Evolutionary conservation across 108 stramenopile species (phyloP).

Genomic region (Pelagomonas calceolata): DNA sequence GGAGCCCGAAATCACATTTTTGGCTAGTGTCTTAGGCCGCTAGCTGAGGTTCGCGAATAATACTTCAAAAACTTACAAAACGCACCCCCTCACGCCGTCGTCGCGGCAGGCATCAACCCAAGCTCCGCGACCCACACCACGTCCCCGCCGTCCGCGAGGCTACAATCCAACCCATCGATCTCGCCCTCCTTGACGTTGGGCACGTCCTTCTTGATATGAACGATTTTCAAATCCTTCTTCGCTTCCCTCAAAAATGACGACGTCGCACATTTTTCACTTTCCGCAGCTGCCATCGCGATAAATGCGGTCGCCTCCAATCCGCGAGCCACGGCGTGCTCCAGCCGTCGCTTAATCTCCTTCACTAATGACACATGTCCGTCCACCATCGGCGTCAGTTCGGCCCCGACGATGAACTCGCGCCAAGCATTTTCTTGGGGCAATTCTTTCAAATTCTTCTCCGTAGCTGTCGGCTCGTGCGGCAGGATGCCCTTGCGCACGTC

Average conservation of each 20-base stretch:
- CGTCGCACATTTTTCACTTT: neutral
- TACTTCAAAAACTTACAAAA: too few species aligned
- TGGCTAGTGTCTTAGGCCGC: too few species aligned
- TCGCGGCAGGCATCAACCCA: too few species aligned
- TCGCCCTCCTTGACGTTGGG: neutral
- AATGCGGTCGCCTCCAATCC: neutral
- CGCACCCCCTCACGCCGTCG: too few species aligned
- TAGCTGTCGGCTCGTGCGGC: too few species aligned
- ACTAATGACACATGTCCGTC: neutral
- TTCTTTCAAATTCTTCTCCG: too few species aligned
- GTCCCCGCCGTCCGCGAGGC: neutral
- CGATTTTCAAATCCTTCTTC: neutral
- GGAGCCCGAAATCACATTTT: too few species aligned
- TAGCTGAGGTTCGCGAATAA: too few species aligned
- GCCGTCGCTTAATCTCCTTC: neutral
- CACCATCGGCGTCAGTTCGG: neutral
- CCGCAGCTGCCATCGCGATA: neutral
- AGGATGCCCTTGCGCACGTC: too few species aligned
- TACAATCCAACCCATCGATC: neutral
- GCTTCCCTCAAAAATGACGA: neutral
- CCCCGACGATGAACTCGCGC: neutral
- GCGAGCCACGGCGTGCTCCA: neutral
- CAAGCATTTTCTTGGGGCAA: too few species aligned
- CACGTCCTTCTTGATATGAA: neutral
- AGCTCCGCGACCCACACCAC: neutral